Conservation (phyloP, 306 rosid genomes). For the Cucumis cinereus region DNA sequence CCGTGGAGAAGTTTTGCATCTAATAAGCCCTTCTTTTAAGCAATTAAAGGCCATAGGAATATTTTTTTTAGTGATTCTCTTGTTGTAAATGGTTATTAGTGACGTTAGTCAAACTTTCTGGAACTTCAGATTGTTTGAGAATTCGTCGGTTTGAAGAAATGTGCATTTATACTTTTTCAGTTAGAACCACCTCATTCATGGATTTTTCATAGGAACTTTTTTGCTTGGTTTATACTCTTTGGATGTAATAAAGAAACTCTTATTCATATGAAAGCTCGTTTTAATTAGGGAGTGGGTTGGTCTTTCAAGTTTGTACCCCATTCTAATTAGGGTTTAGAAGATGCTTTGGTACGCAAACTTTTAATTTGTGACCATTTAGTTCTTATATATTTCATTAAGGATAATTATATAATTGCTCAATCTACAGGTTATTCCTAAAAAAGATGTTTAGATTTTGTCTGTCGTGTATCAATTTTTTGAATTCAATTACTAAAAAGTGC, state of each 20-base stretch:
- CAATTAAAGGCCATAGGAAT: constrained; percentile 1
- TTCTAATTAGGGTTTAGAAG: too few species aligned
- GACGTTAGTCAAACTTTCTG: not conserved
- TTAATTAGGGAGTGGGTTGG: not conserved
- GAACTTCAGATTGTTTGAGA: constrained; percentile 1
- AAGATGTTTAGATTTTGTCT: too few species aligned
- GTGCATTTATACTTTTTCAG: not conserved
- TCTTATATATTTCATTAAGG: too few species aligned
- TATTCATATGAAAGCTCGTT: not conserved
- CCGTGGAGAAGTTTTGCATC: constrained; percentile 10
- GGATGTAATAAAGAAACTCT: not conserved
- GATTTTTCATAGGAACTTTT: not conserved
- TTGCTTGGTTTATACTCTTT: constrained; percentile 2
- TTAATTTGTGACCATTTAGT: too few species aligned
- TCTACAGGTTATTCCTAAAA: too few species aligned
- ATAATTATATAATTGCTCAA: too few species aligned
- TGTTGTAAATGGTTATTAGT: not conserved
- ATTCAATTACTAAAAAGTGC: too few species aligned
- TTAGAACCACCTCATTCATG: not conserved
- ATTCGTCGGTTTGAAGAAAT: not conserved
- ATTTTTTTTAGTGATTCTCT: not conserved
- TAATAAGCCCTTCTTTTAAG: constrained; percentile 3
- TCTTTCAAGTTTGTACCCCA: not conserved
- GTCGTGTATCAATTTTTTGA: too few species aligned
- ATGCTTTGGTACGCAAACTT: too few species aligned